Evolutionary conservation across 768 basidiomycete genomes (phyloP).

Genomic region (Roridomyces roridus): DNA sequence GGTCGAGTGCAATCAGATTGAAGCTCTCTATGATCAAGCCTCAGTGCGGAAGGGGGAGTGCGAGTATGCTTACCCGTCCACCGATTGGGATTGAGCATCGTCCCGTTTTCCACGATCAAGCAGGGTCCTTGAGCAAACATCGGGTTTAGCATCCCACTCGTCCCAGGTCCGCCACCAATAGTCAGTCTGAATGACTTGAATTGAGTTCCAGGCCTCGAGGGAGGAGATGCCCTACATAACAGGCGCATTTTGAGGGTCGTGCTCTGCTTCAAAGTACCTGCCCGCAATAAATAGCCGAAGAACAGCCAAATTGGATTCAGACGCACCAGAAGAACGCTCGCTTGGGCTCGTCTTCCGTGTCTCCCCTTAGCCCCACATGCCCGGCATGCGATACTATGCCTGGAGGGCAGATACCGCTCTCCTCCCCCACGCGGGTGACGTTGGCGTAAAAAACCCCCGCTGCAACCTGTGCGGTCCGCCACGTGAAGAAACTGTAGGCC

Average conservation of each 20-base stretch:
- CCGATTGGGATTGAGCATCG: conserved; percentile 8
- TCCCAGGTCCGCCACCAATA: conserved; percentile 13
- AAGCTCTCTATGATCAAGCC: neutral
- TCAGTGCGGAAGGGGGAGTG: neutral
- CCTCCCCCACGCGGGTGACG: neutral
- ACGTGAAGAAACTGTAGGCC: neutral
- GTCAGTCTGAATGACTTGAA: conserved; percentile 4
- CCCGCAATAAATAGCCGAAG: neutral
- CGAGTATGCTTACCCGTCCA: conserved; percentile 11
- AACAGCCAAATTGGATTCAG: too few relatives aligned
- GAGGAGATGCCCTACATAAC: neutral
- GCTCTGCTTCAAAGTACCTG: conserved; percentile 18
- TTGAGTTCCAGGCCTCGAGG: neutral
- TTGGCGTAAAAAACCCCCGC: conserved; percentile 1
- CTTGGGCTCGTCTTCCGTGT: conserved; percentile 12
- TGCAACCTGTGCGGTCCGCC: neutral
- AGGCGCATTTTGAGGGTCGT: conserved; percentile 6
- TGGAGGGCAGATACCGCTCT: conserved; percentile 16
- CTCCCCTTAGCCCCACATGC: conserved; percentile 15
- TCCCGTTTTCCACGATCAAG: neutral
- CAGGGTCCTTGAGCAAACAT: conserved; percentile 10
- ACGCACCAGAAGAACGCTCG: conserved; percentile 18
- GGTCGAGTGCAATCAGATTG: neutral
- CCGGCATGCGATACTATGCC: conserved; percentile 9
- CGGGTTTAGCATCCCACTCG: conserved; percentile 15